Base-by-base conservation (phyloP, 2,329 filamentous ascomycete genomes). In the Epicoccum nigrum region DNA sequence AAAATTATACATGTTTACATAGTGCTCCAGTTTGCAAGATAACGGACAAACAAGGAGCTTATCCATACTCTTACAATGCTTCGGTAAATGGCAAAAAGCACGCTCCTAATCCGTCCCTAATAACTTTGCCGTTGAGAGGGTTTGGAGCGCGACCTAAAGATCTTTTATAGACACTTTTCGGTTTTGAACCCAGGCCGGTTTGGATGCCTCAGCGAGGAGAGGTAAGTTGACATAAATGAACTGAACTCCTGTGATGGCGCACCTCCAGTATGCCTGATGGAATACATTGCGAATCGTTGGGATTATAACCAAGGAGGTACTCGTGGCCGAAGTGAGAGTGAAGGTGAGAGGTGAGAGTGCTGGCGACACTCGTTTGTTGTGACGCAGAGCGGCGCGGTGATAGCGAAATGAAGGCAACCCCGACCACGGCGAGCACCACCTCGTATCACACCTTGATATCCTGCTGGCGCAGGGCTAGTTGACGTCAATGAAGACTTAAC, bases 191-290 rank as follows among this genome's bases (percentile, higher is more conserved):
- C 15, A 44, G 41, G 15, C 41, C 9, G 41, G 41, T 27, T 17
- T 44, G 41, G 20, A 44, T 37, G 41, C 30, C 41, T 45, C 32
- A 37, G 23, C 21, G 4, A 20, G 16, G 21, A 23, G 16, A 45
- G 41, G 32, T 15, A 34, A 37, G 12, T 45, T 45, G 41, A 45
- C 32, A 28, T 37, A 28, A 28, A 30, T 30, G 41, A 45, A 37
- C 41, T 45, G 32, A 30, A 45, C 32, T 13, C 16, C 28, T n/a
- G 21, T 30, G 23, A 37, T 37, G 23, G 28, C 32, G 32, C 41
- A 45, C 6, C 31, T 28, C 32, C 41, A 15, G 31, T 28, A 11
- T 37, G 41, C 23, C n/a, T n/a, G n/a, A n/a, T n/a, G n/a, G n/a
- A n/a, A n/a, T n/a, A n/a, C n/a, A 25, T 25, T 1, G 23, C 23